These are phyloP conservation scores for Triticum timopheevii DNA, from an alignment of 176 grass and related monocot species.

Conservation along the genomic window DNA sequence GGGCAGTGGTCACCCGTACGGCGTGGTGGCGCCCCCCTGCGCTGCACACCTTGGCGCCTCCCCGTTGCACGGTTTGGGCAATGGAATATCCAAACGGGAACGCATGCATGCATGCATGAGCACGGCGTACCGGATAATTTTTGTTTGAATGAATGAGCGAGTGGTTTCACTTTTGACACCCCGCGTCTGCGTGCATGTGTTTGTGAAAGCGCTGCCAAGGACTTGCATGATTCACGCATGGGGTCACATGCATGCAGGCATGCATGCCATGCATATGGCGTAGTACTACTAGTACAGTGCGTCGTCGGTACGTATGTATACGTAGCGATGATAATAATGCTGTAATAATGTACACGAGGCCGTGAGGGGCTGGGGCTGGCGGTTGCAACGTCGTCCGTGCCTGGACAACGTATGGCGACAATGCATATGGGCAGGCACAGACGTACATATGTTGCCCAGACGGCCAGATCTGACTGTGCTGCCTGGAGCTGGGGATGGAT, in stretches of 20 bases:
- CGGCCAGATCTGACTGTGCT: not conserved
- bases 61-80: slow-evolving; percentile 26
- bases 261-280: not conserved
- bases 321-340: not conserved
- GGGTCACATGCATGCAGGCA: not conserved
- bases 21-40: not conserved
- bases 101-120: not conserved
- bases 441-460: slow-evolving; percentile 22
- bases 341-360: not conserved
- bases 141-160: not conserved
- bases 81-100: slow-evolving; percentile 28
- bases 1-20: not conserved
- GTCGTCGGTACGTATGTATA: not conserved
- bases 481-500: not conserved
- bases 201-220: not conserved
- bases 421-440: not conserved
- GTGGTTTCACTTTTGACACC: slow-evolving; percentile 13
- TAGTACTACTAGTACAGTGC: not conserved
- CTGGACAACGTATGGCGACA: not conserved
- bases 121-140: not conserved
- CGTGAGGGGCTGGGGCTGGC: not conserved
- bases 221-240: not conserved
- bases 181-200: not conserved
- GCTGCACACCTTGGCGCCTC: slow-evolving; percentile 12
- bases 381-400: not conserved